Evolutionary conservation across 2,329 filamentous ascomycete genomes (phyloP).

Genomic region (Monascus ruber): DNA sequence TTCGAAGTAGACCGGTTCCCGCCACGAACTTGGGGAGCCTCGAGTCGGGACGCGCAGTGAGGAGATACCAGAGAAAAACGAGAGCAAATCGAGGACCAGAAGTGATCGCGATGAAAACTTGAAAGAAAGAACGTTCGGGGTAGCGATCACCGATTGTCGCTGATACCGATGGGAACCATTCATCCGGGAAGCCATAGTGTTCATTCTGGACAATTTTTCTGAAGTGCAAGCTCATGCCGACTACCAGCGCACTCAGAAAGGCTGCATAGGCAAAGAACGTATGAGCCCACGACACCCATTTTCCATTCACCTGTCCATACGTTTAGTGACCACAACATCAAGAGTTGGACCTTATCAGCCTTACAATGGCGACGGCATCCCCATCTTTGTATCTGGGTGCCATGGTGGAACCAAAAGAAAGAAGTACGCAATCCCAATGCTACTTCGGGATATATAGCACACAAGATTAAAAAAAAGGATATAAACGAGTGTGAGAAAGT

Average conservation of each 20-base stretch:
- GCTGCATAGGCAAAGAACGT: conserved; percentile 71
- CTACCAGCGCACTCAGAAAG: conserved; percentile 73
- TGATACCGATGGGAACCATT: conserved; percentile 95
- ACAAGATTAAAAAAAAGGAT: too few relatives aligned
- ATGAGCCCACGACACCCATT: conserved; percentile 84
- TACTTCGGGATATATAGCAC: too few relatives aligned
- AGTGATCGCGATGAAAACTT: conserved; percentile 92
- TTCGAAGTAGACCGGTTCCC: conserved; percentile 70
- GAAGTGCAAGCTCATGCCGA: conserved; percentile 76
- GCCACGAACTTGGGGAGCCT: conserved; percentile 72
- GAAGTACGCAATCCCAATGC: conserved; percentile 6
- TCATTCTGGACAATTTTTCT: conserved; percentile 97
- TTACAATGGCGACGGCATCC: conserved; percentile 50
- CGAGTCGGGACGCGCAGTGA: conserved; percentile 66
- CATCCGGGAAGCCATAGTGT: conserved; percentile 83
- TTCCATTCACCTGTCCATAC: conserved; percentile 57
- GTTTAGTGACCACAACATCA: conserved; percentile 17
- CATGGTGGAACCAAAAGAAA: conserved; percentile 34
- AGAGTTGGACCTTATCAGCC: conserved; percentile 14
- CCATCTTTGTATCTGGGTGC: conserved; percentile 52
- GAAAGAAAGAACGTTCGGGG: conserved; percentile 91
- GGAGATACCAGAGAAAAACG: conserved; percentile 81
- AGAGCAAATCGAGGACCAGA: conserved; percentile 87
- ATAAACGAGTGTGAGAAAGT: conserved; percentile 3
- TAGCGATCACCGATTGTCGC: conserved; percentile 96